A percentile compares a stretch with the other conserved stretches of the same genome.
phyloP scores from a whole-genome alignment of 2,329 filamentous ascomycete genomes.

The Colletotrichum euphorbiae region DNA sequence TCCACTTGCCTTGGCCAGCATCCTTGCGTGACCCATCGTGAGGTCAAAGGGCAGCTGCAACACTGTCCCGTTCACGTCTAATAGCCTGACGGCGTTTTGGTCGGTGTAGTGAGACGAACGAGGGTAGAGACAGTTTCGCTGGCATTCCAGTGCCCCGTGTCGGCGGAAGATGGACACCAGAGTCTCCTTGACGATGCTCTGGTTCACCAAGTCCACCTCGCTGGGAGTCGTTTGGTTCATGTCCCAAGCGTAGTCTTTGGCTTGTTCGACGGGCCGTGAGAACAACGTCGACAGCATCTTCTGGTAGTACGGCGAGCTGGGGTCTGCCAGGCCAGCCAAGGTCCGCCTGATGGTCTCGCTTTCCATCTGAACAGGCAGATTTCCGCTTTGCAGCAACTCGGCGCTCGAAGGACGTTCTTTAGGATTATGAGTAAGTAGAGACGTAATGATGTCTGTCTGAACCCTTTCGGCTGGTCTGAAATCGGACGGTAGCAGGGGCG shows the following conservation, averaged over 20 bases:
- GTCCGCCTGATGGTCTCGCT: constrained; percentile 90
- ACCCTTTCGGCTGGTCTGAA: constrained; percentile 78
- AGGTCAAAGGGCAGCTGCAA: constrained; percentile 95
- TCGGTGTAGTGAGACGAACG: constrained; percentile 81
- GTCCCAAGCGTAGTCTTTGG: constrained; percentile 86
- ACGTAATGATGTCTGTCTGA: constrained; percentile 82
- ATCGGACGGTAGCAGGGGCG: constrained; percentile 76
- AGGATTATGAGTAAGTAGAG: constrained; percentile 84
- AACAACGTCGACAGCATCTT: constrained; percentile 92
- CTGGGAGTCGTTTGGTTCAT: constrained; percentile 68
- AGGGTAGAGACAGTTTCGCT: constrained; percentile 82
- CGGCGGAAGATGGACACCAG: constrained; percentile 84
- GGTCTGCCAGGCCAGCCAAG: constrained; percentile 83
- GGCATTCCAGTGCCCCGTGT: constrained; percentile 88
- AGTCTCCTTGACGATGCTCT: constrained; percentile 78
- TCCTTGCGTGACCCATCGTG: constrained; percentile 87
- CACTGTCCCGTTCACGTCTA: constrained; percentile 87
- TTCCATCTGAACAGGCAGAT: constrained; percentile 90
- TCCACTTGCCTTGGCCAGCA: constrained; percentile 77
- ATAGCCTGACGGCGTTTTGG: constrained; percentile 77
- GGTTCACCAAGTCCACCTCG: constrained; percentile 74
- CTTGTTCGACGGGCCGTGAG: constrained; percentile 77
- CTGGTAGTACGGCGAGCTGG: constrained; percentile 86
- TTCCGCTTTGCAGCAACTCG: constrained; percentile 86
- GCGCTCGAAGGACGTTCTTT: constrained; percentile 84